Evolutionary conservation across 1,284 basidiomycete species (phyloP).

Genomic region (Earliella scabrosa): DNA sequence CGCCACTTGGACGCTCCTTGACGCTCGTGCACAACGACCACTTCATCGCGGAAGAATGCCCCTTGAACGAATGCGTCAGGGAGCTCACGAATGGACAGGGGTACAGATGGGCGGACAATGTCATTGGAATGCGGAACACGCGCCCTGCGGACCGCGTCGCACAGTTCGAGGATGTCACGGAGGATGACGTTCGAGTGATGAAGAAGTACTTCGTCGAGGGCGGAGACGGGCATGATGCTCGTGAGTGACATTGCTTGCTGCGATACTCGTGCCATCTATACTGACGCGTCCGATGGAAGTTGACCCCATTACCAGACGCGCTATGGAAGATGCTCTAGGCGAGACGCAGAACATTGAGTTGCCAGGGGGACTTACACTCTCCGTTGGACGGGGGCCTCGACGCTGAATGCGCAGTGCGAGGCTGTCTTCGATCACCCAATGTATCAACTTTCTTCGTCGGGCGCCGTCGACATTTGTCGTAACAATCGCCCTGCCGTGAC

Average conservation of each 20-base stretch:
- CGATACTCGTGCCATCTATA: too few relatives aligned
- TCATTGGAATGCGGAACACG: background rate
- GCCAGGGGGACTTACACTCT: too few relatives aligned
- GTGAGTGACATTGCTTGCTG: background rate
- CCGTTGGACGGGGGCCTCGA: too few relatives aligned
- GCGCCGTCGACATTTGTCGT: too few relatives aligned
- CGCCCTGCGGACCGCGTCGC: background rate
- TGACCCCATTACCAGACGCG: too few relatives aligned
- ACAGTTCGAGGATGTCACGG: constrained; percentile 9
- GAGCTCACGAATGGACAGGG: background rate
- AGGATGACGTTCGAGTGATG: background rate
- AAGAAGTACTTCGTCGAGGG: constrained; percentile 6
- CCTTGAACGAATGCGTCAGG: constrained; percentile 4
- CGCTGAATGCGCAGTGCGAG: too few relatives aligned
- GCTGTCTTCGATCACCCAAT: too few relatives aligned
- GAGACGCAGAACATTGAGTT: too few relatives aligned
- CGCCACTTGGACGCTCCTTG: background rate
- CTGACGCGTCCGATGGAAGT: too few relatives aligned
- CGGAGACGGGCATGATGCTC: background rate
- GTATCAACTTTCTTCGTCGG: too few relatives aligned
- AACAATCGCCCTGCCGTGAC: too few relatives aligned
- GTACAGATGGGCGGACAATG: background rate
- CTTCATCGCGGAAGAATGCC: constrained; percentile 5
- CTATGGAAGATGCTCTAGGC: too few relatives aligned
- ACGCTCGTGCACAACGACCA: constrained; percentile 9